phyloP scores from a whole-genome alignment of 805 yeast species.

The Candida easanensis region DNA sequence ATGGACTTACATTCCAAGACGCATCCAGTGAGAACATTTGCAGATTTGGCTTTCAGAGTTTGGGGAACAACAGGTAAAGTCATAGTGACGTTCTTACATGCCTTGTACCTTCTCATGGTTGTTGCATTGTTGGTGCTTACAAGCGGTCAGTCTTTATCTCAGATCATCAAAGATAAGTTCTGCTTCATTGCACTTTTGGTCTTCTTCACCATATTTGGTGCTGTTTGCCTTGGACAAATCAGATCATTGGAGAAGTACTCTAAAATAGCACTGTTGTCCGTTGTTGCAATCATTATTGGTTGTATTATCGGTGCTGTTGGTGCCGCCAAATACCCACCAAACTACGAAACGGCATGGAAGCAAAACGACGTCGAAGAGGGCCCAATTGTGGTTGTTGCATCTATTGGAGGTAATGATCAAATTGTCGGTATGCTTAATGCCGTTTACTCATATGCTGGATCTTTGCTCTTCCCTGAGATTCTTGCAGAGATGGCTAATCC shows the following conservation, averaged over 20 bases:
- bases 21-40: slow-evolving; percentile 41
- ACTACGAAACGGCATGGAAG: slow-evolving; percentile 30
- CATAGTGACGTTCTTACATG: slow-evolving; percentile 37
- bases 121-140: slow-evolving; percentile 41
- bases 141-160: slow-evolving; percentile 42
- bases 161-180: slow-evolving; percentile 33
- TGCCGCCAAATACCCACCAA: slow-evolving; percentile 34
- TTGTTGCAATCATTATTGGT: slow-evolving; percentile 45
- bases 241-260: slow-evolving; percentile 38
- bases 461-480: slow-evolving; percentile 46
- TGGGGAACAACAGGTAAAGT: slow-evolving; percentile 34
- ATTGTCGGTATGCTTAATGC: slow-evolving; percentile 41
- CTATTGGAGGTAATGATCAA: slow-evolving; percentile 31
- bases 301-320: slow-evolving; percentile 44
- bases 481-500: slow-evolving; percentile 49
- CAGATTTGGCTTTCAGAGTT: slow-evolving; percentile 40
- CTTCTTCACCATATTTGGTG: slow-evolving; percentile 41
- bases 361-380: slow-evolving; percentile 20
- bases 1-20: slow-evolving; percentile 38
- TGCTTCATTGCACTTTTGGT: slow-evolving; percentile 41
- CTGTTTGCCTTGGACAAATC: slow-evolving; percentile 40
- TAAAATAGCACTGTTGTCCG: slow-evolving; percentile 42
- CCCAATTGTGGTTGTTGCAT: slow-evolving; percentile 25
- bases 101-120: slow-evolving; percentile 40
- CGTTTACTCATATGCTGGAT: slow-evolving; percentile 50